Evolutionary conservation across 2,329 filamentous ascomycete genomes (phyloP).

Genomic region (Ascochyta viciae-villosae): DNA sequence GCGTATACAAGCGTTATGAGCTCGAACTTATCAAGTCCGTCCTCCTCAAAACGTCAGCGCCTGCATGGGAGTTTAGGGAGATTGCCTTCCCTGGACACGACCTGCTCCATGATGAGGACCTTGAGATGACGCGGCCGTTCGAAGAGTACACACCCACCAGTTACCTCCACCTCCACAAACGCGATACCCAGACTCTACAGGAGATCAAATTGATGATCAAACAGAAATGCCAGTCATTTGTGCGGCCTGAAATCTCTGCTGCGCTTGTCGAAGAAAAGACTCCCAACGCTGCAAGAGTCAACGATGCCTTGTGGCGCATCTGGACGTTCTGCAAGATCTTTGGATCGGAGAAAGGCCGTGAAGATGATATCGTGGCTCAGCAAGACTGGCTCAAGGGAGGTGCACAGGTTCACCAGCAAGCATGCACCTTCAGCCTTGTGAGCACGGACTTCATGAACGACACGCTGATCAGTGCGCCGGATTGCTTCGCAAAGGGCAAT

Average conservation of each 20-base stretch:
- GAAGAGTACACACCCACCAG: constrained; percentile 61
- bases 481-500: constrained; percentile 66
- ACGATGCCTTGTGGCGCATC: constrained; percentile 69
- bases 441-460: constrained; percentile 60
- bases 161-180: constrained; percentile 60
- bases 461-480: constrained; percentile 62
- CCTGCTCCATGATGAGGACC: constrained; percentile 49
- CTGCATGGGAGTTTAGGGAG: constrained; percentile 67
- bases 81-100: constrained; percentile 61
- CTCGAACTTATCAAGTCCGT: constrained; percentile 60
- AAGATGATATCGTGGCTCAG: constrained; percentile 66
- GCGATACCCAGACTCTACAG: constrained; percentile 61
- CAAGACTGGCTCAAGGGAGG: constrained; percentile 70
- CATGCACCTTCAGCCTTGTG: constrained; percentile 54
- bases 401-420: constrained; percentile 56
- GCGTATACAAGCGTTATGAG: constrained; percentile 64
- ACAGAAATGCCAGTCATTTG: constrained; percentile 61
- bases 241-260: constrained; percentile 63
- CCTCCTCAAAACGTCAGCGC: constrained; percentile 61
- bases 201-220: constrained; percentile 64
- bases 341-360: constrained; percentile 63
- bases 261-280: constrained; percentile 60
- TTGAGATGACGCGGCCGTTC: constrained; percentile 54
- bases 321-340: constrained; percentile 72
- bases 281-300: constrained; percentile 58